Percentiles rank a stretch among this genome's conserved stretches.
Conservation (phyloP, 441 rosid species). For the Populus hybrid region DNA sequence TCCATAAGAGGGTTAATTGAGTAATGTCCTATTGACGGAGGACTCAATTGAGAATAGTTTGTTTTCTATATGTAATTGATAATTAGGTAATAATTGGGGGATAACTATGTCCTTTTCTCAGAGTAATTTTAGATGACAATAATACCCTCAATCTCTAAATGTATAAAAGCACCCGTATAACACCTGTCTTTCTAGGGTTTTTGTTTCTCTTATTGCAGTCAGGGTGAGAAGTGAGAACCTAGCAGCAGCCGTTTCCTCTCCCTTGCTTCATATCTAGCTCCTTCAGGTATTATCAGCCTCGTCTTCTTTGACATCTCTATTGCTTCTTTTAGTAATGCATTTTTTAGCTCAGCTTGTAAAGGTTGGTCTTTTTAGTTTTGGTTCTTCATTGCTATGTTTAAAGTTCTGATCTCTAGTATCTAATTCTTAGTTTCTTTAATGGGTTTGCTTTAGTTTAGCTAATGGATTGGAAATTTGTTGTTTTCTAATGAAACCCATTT, state of each 20-base stretch:
- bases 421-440: not conserved
- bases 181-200: not conserved
- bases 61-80: not conserved
- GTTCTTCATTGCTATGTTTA: not conserved
- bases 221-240: not conserved
- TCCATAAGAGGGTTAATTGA: not conserved
- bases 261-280: not conserved
- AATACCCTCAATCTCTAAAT: not conserved
- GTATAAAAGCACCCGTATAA: not conserved
- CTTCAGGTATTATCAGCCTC: not conserved
- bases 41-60: not conserved
- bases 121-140: not conserved
- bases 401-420: not conserved
- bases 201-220: not conserved
- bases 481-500: not conserved
- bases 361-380: not conserved
- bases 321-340: not conserved
- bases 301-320: not conserved
- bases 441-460: not conserved
- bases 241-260: not conserved
- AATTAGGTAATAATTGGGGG: not conserved
- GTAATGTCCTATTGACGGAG: not conserved
- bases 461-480: not conserved
- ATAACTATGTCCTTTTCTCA: not conserved
- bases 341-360: not conserved